Conservation (phyloP, 148 eudicot species). For the Heliosperma pusillum region DNA sequence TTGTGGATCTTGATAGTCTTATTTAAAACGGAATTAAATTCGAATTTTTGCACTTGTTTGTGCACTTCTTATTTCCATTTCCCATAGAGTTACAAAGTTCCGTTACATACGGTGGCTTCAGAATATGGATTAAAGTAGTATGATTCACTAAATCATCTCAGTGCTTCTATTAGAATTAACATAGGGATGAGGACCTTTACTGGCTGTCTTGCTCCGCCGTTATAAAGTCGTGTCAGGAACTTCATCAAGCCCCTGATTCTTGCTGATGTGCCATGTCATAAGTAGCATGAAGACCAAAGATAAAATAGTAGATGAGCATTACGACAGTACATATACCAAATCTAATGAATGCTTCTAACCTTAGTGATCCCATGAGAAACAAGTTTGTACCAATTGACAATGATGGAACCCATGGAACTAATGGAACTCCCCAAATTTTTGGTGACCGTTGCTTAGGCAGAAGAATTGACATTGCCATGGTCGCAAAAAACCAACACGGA, state of each 20-base stretch:
- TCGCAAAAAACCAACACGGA: slow-evolving; percentile 57
- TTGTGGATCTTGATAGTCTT: neutral
- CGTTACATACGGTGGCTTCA: no score
- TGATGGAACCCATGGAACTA: slow-evolving; percentile 75
- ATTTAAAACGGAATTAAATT: no score
- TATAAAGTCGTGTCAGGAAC: neutral
- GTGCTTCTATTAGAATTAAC: no score
- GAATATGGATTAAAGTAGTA: no score
- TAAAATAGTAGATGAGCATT: slow-evolving; percentile 38
- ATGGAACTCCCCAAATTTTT: slow-evolving; percentile 69
- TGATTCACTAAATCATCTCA: no score
- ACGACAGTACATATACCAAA: slow-evolving; percentile 31
- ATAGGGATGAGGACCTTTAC: no score
- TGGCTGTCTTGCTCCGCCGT: neutral
- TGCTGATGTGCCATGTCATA: slow-evolving; percentile 40
- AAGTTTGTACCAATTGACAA: slow-evolving; percentile 51
- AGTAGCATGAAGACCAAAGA: slow-evolving; percentile 51
- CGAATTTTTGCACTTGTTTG: no score
- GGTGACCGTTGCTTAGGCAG: slow-evolving; percentile 51
- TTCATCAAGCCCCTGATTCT: neutral
- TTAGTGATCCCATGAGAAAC: slow-evolving; percentile 66
- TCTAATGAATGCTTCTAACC: slow-evolving; percentile 24
- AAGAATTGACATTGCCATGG: slow-evolving; percentile 38
- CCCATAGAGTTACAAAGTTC: no score
- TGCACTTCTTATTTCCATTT: no score